phyloP scores from a whole-genome alignment of 768 basidiomycete species.

The Suillus subalutaceus region DNA sequence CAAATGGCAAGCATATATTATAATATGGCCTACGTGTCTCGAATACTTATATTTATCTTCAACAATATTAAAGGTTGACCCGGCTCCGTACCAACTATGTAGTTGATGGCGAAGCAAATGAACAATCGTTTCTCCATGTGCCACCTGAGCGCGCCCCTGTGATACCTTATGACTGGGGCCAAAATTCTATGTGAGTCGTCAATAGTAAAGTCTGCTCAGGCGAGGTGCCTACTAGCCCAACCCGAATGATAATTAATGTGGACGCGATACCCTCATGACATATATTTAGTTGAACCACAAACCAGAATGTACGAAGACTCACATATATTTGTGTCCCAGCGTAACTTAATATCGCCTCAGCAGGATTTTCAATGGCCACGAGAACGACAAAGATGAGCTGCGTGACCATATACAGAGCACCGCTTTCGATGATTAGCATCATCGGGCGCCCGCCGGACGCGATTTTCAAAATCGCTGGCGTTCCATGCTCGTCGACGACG shows the following conservation, averaged over 20 bases:
- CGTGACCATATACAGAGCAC: constrained; percentile 31
- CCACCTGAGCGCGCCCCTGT: background rate
- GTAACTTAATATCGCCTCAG: constrained; percentile 28
- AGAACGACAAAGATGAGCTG: constrained; percentile 36
- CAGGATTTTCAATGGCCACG: constrained; percentile 30
- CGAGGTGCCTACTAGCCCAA: constrained; percentile 19
- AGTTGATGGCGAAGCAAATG: background rate
- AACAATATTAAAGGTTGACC: background rate
- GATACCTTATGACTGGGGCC: background rate
- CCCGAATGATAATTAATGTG: constrained; percentile 23
- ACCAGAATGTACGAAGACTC: constrained; percentile 6
- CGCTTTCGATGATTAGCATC: constrained; percentile 34
- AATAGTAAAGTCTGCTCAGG: background rate
- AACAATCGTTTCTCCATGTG: background rate
- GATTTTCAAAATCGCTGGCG: constrained; percentile 2
- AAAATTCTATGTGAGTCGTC: background rate
- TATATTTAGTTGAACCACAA: background rate
- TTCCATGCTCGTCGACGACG: constrained; percentile 4
- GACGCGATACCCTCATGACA: constrained; percentile 19
- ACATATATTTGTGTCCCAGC: constrained; percentile 35
- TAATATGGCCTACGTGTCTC: background rate
- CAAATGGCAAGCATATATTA: background rate
- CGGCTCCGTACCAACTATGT: background rate
- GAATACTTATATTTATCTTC: background rate
- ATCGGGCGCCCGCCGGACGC: constrained; percentile 18